These are phyloP conservation scores for Sphaerulina musiva DNA, from an alignment of 2,329 filamentous ascomycete species.

Conservation along the genomic window DNA sequence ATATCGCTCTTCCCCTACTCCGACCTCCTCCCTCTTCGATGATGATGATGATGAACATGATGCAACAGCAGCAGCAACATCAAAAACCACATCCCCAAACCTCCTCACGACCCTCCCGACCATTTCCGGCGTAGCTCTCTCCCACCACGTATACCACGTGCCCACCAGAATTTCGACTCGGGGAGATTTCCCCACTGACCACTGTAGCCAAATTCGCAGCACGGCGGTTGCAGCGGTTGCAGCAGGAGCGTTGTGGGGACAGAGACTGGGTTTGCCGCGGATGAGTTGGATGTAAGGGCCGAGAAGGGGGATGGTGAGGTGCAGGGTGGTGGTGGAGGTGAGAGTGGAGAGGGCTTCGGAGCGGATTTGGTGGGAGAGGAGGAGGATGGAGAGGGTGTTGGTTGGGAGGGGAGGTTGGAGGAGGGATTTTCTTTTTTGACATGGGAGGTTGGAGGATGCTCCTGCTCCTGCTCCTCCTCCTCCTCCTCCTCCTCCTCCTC, in stretches of 20 bases:
- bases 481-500: no score
- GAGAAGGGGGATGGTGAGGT: neutral
- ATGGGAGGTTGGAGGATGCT: no score
- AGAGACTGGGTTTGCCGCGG: neutral
- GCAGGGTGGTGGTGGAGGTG: neutral
- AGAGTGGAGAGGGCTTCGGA: neutral
- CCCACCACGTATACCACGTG: conserved; percentile 5
- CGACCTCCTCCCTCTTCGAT: neutral
- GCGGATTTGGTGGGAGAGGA: neutral
- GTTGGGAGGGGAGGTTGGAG: neutral
- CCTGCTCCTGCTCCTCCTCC: no score
- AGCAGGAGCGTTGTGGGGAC: neutral
- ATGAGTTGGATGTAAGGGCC: neutral
- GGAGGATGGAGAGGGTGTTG: neutral
- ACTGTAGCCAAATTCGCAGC: conserved; percentile 1
- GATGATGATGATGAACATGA: no score
- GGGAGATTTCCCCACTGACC: neutral
- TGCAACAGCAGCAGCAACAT: neutral
- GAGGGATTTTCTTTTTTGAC: no score
- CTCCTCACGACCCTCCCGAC: neutral
- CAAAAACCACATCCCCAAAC: no score
- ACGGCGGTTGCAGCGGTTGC: neutral
- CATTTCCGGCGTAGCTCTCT: neutral
- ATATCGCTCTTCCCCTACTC: no score
- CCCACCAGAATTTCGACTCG: neutral